Evolutionary conservation across 148 eudicot genomes (phyloP), one percentile per base, ranked within the genome.

Genomic region (Agrostemma githago): DNA sequence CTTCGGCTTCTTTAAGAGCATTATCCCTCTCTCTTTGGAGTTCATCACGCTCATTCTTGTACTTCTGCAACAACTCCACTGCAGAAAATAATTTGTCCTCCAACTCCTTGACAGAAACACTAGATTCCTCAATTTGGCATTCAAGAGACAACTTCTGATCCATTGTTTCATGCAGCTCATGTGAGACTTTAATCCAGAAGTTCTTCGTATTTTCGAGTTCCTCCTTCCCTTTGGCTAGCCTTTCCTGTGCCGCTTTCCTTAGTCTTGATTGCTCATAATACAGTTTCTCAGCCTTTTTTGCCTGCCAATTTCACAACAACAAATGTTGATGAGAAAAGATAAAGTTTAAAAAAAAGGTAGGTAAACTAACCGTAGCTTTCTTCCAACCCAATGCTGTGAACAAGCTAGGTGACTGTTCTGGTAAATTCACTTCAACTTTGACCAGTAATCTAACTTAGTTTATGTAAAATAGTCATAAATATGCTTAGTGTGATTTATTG

Each of bases 1-100:
- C 77, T 81, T 89, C 91, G 39, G 85, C 89, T 80, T 76, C 75
- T 73, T 71, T 74, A 46, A 90, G 85, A 10, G 90, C 94, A 76
- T 81, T 74, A 66, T 89, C 96, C 64, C 88, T 81, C 79, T 90
- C 87, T 43, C 71, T 57, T 78, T 87, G 83, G 76, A 89, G 72
- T 37, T 89, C 88, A 48, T 93, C 93, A 63, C 86, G 85, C 77
- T 89, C 96, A 56, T 80, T 86, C 83, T 87, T 90, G 83, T 86
- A 89, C 68, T 85, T 85, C 48, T 89, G 82, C 81, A 92, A 76
- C 74, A 85, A 68, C 40, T 88, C 88, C 63, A 87, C 93, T 41
- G 93, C 91, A 39, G 91, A 81, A 69, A 83, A 63, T 59, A 92
- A 71, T 68, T 88, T 90, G 59, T 86, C 87, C 67, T 92, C 91